phyloP scores from a whole-genome alignment of 179 eudicot species.

The Gypsophila paniculata region DNA sequence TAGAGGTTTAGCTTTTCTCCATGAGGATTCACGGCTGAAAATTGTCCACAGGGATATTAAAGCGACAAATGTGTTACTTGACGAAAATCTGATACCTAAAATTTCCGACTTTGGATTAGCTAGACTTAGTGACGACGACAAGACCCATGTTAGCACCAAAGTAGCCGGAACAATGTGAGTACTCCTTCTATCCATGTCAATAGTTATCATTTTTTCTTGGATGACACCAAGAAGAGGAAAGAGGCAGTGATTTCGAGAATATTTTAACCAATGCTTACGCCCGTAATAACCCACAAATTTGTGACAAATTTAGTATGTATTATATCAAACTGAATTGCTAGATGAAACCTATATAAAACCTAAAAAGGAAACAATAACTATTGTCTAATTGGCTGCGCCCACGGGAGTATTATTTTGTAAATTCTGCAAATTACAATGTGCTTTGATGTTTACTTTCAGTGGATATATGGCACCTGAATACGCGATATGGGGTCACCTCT shows the following conservation, averaged over 20 bases:
- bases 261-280: too few species aligned
- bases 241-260: too few species aligned
- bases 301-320: too few species aligned
- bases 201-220: too few species aligned
- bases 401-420: not conserved
- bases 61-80: constrained; percentile 68
- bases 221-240: too few species aligned
- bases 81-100: constrained; percentile 52
- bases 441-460: constrained; percentile 13
- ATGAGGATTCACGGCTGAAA: constrained; percentile 58
- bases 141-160: constrained; percentile 64
- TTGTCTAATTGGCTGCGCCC: not conserved
- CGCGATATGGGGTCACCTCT: constrained; percentile 40
- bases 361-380: not conserved
- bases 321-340: too few species aligned
- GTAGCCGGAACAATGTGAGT: constrained; percentile 73
- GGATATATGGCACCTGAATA: constrained; percentile 41
- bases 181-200: not conserved
- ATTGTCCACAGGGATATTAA: constrained; percentile 76
- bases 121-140: constrained; percentile 58
- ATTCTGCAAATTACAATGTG: constrained; percentile 10
- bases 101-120: constrained; percentile 83
- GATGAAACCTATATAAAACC: too few species aligned
- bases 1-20: constrained; percentile 62
- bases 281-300: too few species aligned